These are phyloP conservation scores for Xerocomus brunneocitrinus DNA, from an alignment of 768 basidiomycete species.

Conservation along the genomic window DNA sequence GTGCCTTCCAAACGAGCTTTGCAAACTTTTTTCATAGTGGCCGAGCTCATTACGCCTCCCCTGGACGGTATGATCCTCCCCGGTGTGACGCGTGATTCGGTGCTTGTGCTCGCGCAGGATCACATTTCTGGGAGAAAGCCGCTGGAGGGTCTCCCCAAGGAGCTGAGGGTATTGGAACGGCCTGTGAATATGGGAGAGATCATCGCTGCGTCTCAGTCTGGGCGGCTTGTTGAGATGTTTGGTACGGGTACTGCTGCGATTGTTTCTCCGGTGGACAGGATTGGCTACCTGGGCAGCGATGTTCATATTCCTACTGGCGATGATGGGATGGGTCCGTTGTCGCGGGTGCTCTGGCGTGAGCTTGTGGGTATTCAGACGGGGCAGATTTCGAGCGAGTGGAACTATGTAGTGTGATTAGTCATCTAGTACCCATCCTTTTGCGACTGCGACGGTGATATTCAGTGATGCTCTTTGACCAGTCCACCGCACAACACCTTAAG, in stretches of 20 bases:
- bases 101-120: slow-evolving; percentile 44
- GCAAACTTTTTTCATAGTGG: slow-evolving; percentile 26
- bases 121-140: slow-evolving; percentile 47
- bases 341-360: slow-evolving; percentile 44
- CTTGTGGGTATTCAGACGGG: slow-evolving; percentile 71
- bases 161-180: slow-evolving; percentile 61
- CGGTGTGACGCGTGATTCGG: slow-evolving; percentile 62
- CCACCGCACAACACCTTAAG: slow-evolving; percentile 64
- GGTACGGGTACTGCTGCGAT: slow-evolving; percentile 54
- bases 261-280: slow-evolving; percentile 45
- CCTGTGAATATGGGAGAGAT: slow-evolving; percentile 75
- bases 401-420: slow-evolving; percentile 39
- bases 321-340: slow-evolving; percentile 73
- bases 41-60: slow-evolving; percentile 61
- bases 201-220: slow-evolving; percentile 40
- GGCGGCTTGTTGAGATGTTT: slow-evolving; percentile 48
- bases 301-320: slow-evolving; percentile 51
- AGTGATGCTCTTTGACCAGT: slow-evolving; percentile 63
- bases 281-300: slow-evolving; percentile 56
- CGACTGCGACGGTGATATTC: neutral
- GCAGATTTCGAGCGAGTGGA: slow-evolving; percentile 74
- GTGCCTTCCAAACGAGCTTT: neutral
- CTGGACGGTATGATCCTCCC: slow-evolving; percentile 64
- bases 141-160: slow-evolving; percentile 49
- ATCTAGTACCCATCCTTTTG: slow-evolving; percentile 2